Base-by-base conservation (phyloP, 1,284 basidiomycete genomes). In the Rhodotorula sp. region DNA sequence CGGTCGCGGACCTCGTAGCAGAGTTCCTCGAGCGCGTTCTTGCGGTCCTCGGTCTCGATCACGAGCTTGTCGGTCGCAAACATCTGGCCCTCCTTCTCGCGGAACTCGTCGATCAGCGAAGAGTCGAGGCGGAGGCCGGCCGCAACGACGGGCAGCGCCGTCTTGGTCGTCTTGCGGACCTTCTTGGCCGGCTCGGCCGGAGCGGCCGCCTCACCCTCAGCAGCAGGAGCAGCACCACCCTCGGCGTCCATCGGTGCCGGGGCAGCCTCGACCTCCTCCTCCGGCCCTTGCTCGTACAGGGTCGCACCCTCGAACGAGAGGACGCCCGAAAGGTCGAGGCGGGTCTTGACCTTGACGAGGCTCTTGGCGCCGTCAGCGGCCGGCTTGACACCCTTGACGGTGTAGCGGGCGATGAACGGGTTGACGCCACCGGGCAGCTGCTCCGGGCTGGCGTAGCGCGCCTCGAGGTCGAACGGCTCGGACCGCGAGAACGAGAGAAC, bases 1-100 rank as follows among this genome's bases (percentile, higher is more conserved):
- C 61, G 66, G 82, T 87, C 85, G 65, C 93, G 90, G 78, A 86
- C 92, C 81, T 97, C 93, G 84, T 97, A 97, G 74, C 97, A 90
- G 84, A 95, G 97, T 84, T 97, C 94, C 84, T 97, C 94, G 34
- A 97, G 88, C 21, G 93, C 93, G 81, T 97, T 97, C 85, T 95
- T 97, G 81, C 91, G 89, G 82, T 97, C 91, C 91, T 95, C 93
- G 68, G 94, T 97, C 82, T 97, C 94, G 83, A 88, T 87, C 64
- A 97, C 94, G 73, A 97, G 89, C 85, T 95, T 97, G 84, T 97
- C 94, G 67, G 86, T 84, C 52, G 90, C 86, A 81, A 90, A 86
- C 92, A 97, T 92, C 82, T 90, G 84, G 56, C 88, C 88, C 84
- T 97, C 94, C 74, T 85, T 84, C 84, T 95, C 91, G 81, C 85